Evolutionary conservation across 2,329 filamentous ascomycete species (phyloP).

Genomic region (Xylaria hypoxylon): DNA sequence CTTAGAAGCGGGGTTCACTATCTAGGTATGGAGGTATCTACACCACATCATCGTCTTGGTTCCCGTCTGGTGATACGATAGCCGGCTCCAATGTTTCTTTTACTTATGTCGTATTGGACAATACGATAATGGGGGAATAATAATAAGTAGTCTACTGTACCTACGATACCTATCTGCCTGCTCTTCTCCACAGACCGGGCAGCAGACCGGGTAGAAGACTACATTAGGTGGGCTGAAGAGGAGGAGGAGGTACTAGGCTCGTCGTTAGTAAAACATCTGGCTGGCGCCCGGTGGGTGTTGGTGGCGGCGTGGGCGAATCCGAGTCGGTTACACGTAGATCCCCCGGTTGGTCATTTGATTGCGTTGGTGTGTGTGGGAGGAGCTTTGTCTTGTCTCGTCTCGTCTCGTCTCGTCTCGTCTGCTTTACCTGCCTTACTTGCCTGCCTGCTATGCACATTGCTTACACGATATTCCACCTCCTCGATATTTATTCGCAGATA

Average conservation of each 20-base stretch:
- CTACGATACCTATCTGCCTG: background rate
- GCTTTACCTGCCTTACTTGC: background rate
- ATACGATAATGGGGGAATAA: background rate
- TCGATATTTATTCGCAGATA: background rate
- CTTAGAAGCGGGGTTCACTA: constrained; percentile 27
- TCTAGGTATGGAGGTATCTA: background rate
- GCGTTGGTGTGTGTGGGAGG: constrained; percentile 20
- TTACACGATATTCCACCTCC: background rate
- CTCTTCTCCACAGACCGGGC: constrained; percentile 10
- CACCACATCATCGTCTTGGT: background rate
- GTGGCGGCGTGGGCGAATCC: constrained; percentile 15
- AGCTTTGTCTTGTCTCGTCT: background rate
- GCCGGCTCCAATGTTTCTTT: constrained; percentile 1
- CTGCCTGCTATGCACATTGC: background rate
- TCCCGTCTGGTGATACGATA: constrained; percentile 30
- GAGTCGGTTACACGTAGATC: constrained; percentile 8
- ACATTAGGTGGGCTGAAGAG: constrained; percentile 17
- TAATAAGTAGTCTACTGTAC: background rate
- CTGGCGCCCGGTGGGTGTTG: constrained; percentile 13
- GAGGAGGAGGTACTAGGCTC: too few relatives aligned
- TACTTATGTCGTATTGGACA: constrained; percentile 20
- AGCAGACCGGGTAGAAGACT: too few relatives aligned
- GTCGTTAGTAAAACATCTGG: background rate
- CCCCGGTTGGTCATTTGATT: constrained; percentile 32
- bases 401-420: background rate